A percentile compares a stretch with the other conserved stretches of the same genome.
Conservation (phyloP, 805 yeast genomes). For the Kregervanrija pseudodelftensis region DNA sequence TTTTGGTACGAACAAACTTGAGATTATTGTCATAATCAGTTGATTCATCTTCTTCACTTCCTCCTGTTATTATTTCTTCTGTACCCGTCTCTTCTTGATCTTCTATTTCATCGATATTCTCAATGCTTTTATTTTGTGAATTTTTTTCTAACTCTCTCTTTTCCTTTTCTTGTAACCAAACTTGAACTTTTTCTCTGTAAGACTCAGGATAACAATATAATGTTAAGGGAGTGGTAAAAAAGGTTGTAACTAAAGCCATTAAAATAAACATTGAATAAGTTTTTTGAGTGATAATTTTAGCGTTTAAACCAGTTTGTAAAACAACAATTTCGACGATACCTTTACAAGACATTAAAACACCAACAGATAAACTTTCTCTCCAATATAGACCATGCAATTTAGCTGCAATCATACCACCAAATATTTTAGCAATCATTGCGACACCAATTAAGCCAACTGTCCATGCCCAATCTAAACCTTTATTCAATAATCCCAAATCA, state of each 20-base stretch:
- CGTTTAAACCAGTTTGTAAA: conserved; percentile 62
- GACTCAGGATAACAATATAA: conserved; percentile 51
- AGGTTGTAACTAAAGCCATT: conserved; percentile 75
- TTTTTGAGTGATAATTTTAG: conserved; percentile 56
- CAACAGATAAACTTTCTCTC: conserved; percentile 73
- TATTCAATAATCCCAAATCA: conserved; percentile 54
- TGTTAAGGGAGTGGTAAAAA: conserved; percentile 73
- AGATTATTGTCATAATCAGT: not conserved
- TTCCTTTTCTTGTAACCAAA: conserved; percentile 16
- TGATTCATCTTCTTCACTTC: conserved; percentile 16
- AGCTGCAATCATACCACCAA: conserved; percentile 63
- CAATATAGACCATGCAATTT: conserved; percentile 53
- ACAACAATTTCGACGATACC: conserved; percentile 85
- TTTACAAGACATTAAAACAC: conserved; percentile 80
- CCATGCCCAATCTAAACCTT: conserved; percentile 75
- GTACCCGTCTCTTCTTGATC: not conserved
- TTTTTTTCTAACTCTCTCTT: conserved; percentile 9
- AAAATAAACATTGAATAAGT: conserved; percentile 76
- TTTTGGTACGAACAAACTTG: not conserved
- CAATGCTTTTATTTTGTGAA: not conserved
- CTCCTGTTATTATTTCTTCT: conserved; percentile 10
- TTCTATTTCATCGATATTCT: conserved; percentile 7
- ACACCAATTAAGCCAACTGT: conserved; percentile 57
- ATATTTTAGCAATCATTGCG: conserved; percentile 61
- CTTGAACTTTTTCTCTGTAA: conserved; percentile 46